Evolutionary conservation across 495 filamentous ascomycete genomes (phyloP), one percentile per base, ranked within the genome.

Genomic region (Schizothecium vesticola): DNA sequence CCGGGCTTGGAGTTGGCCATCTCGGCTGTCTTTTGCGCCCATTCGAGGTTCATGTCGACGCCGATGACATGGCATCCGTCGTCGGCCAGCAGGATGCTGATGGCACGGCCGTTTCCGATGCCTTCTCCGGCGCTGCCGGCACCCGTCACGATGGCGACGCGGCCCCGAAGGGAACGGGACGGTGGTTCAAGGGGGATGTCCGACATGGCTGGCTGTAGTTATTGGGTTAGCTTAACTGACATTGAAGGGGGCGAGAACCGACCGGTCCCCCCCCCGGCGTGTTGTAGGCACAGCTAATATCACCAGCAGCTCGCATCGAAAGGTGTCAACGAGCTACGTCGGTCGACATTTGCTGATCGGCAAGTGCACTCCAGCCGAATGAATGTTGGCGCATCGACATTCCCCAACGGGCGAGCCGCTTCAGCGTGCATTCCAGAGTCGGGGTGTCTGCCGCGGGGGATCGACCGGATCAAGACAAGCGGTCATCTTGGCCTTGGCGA

Each of bases 41-140:
- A 79, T 1, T 76, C 76, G 16, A 78, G 62, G 55, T 83, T 80
- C 55, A 81, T 67, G 69, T 90, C 86, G 1, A 86, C 75, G 72
- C 85, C 86, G 12, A 87, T 71, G 24, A 89, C 86, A 3, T 78
- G 72, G 67, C 79, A 81, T 29, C 85, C 86, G 43, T 86, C 84
- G 25, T 82, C 76, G 26, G 87, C 85, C 1, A 88, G 78, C 3
- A 88, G 79, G 61, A 88, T 84, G 6, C 86, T 81, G 56, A 81
- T 85, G 4, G 87, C 87, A 2, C 86, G 80, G 13, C 85, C 87
- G 69, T 88, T 89, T 12, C 87, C 87, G 62, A 89, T 83, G 21
- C 82, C 85, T 36, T 82, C 80, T 3, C 79, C 82, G 13, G 76
- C 76, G 59, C 79, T 80, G 28, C 87, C 86, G 57, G 86, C 86